Base-by-base conservation (phyloP, 2,329 filamentous ascomycete genomes). In the Penicillium sp. region DNA sequence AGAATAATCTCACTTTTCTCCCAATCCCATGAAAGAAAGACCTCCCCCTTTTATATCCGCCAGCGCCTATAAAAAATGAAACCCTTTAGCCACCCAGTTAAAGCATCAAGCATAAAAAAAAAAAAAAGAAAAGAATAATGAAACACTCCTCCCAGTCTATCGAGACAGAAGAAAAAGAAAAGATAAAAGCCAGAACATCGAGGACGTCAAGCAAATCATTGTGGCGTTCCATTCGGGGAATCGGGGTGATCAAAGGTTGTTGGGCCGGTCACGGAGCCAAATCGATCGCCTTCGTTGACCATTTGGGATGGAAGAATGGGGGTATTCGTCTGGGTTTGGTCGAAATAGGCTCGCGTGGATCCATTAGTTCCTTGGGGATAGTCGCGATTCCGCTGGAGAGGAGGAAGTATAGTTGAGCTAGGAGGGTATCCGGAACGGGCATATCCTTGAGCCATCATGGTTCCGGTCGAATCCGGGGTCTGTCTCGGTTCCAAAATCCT, bases 291-390 rank as follows among this genome's bases (percentile, higher is more conserved):
- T 53, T 72, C 70, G 31, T 64, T 67, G 18, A 56, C 63, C 56
- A 73, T 68, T 52, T 74, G 71, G 37, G 71, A 74, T 32, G 71
- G 71, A 44, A 74, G 64, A 40, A 74, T 69, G 13, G 72, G 68
- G 24, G 71, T 72, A 22, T 62, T 63, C 47, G 62, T 61, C 32
- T 72, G 69, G 11, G 66, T 56, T 51, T 68, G 69, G n/a, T 74
- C 71, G 52, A 65, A 74, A 48, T 72, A 73, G 20, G 62, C 64
- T 55, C 71, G 61, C 39, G 49, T 9, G 49, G 57, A 55, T 18
- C 70, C 70, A 55, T 71, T 51, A 2, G 39, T 51, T 73, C 63
- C 64, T 52, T 70, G 69, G 13, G 66, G 61, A 52, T 62, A 68
- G 49, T 66, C 66, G 61, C 69, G 69, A 58, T 60, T 68, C 37